Evolutionary conservation across 331 rosid species (phyloP), one percentile per base, ranked within the genome.

Genomic region (Dryas integrifolia): DNA sequence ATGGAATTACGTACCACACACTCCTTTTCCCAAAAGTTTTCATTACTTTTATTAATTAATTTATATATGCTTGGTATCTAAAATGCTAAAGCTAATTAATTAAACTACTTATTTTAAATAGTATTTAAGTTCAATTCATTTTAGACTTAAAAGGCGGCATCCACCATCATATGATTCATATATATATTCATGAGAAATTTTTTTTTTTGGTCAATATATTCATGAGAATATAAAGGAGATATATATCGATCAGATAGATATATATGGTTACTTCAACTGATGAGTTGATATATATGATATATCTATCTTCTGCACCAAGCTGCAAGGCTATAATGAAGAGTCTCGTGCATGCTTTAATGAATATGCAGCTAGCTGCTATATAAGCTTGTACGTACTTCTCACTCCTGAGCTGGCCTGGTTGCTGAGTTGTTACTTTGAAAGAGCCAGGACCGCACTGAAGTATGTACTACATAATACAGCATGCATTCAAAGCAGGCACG

Each of bases 1-100:
- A 78, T 82, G 89, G 88, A 91, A 91, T 87, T 93, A 91, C 90
- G 94, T 85, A 89, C 94, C 82, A 74, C 83, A 58, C 85, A 68
- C 85, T 83, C 79, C 77, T 80, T 75, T 80, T 75, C 69, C 76
- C 35, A 39, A 80, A 80, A 74, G 80, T 69, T 80, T 72, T 64
- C 72, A 50, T 61, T 63, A 57, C 72, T 60, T 70, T 75, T 58
- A 13, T 30, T 30, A 30, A 30, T 30, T 30, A 30, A 30, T 30
- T 30, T 30, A 30, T 30, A 30, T 30, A 30, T 72, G 67, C 16
- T 49, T 80, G 53, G 40, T 79, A 85, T 82, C 77, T 74, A 3
- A 75, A 69, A 49, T 11, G n/a, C 66, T 38, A 38, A 30, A 1
- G 2, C 35, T 30, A 30, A 30, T 30, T 30, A 30, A 30, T 30